phyloP scores from a whole-genome alignment of 257 asterid genomes.

The Solanum lycopersicoides region DNA sequence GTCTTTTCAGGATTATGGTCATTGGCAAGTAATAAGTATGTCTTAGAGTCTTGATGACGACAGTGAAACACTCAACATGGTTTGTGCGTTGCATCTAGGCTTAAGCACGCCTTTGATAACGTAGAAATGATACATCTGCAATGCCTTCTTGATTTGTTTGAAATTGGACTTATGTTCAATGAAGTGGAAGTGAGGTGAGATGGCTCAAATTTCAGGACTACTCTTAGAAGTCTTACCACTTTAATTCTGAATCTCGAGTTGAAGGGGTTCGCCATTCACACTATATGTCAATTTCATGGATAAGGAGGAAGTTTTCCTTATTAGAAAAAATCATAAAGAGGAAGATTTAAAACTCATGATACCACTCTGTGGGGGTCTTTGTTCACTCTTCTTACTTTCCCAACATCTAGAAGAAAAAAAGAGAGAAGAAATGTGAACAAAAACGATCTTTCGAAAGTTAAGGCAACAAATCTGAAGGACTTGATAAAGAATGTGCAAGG shows the following conservation, averaged over 20 bases:
- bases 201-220: neutral
- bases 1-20: neutral
- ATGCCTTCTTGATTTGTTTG: neutral
- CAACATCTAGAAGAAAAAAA: neutral
- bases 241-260: neutral
- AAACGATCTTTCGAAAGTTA: neutral
- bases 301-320: neutral
- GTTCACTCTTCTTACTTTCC: neutral
- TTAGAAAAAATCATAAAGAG: neutral
- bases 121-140: neutral
- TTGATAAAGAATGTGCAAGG: neutral
- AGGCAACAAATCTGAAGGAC: neutral
- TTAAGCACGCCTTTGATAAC: neutral
- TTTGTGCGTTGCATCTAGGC: neutral
- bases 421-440: neutral
- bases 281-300: neutral
- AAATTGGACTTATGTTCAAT: neutral
- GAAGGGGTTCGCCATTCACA: neutral
- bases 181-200: neutral
- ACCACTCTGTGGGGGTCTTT: neutral
- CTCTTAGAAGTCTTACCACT: neutral
- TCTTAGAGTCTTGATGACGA: neutral
- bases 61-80: neutral
- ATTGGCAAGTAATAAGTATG: neutral
- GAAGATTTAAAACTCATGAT: neutral